Evolutionary conservation across 2,329 filamentous ascomycete genomes (phyloP), one percentile per base, ranked within the genome.

Genomic region (Talaromyces sp.): DNA sequence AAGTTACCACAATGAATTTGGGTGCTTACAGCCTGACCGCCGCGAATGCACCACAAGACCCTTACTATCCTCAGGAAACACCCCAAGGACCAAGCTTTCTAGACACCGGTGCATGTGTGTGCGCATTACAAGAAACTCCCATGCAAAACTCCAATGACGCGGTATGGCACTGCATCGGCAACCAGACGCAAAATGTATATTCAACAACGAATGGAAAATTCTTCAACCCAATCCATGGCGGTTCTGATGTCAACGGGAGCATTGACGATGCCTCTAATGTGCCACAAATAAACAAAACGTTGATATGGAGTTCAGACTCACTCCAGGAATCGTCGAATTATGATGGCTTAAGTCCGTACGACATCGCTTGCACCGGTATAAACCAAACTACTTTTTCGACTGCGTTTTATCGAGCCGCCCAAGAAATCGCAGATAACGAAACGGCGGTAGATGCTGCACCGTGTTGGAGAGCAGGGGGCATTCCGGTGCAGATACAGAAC

Each of bases 151-250:
- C 54, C 1, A 39, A n/a, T 19, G 31, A 28, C 19, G 54, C 54
- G 5, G 43, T 50, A 31, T 56, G 54, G 54, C 54, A 56, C 33
- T 56, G 54, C 22, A 56, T 56, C 21, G 54, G 54, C 10, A 50
- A 56, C 43, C 54, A 56, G 33, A 56, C 54, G 13, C 43, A 51
- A 40, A 36, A 31, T 10, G 43, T 56, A 11, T 56, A 56, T 25
- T 11, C 36, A 6, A 40, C 54, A 13, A 50, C 33, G 28, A 37
- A 21, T 11, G 54, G 54, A 4, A 56, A 56, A 35, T 56, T 36
- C 41, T 56, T 56, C 22, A 46, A 40, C 11, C 37, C 54, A 7
- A 39, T 45, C n/a, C 22, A 51, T 39, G 43, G 54, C 2, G 43
- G 43, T 15, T 40, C 22, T 19, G 25, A 22, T 2, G 37, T 37